Conservation (phyloP, 805 yeast genomes). For the Spathaspora gorwiae region DNA sequence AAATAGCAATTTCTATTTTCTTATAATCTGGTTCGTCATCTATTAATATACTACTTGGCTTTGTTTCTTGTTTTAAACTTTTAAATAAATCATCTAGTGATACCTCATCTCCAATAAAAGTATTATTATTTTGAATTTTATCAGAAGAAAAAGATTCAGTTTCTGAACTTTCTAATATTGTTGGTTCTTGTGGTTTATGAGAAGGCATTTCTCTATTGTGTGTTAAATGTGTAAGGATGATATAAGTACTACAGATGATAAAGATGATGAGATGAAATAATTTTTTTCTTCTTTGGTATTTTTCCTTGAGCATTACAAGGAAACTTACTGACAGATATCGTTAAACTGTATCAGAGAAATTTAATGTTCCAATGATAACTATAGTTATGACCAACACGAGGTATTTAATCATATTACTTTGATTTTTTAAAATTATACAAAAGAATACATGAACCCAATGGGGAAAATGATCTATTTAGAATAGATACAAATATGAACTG, state of each 20-base stretch:
- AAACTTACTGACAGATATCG: no score
- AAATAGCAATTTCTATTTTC: conserved; percentile 29
- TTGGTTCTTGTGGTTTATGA: conserved; percentile 1
- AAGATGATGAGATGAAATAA: no score
- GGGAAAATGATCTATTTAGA: background rate
- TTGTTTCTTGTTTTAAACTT: conserved; percentile 24
- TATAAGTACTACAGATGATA: no score
- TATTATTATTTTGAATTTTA: conserved; percentile 6
- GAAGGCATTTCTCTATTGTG: background rate
- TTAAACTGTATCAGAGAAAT: no score
- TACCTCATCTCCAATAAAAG: conserved; percentile 4
- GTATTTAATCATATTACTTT: no score
- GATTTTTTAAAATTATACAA: no score
- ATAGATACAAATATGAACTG: background rate
- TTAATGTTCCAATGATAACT: no score
- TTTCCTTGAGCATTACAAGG: no score
- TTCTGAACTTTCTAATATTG: conserved; percentile 8
- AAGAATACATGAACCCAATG: background rate
- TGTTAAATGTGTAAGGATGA: no score
- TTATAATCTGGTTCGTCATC: conserved; percentile 15
- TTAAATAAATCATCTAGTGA: conserved; percentile 30
- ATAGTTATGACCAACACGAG: no score
- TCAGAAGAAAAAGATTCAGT: conserved; percentile 24
- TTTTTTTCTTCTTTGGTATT: no score
- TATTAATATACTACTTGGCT: background rate